Conservation (phyloP, 2,329 filamentous ascomycete genomes). For the Aspergillus novoparasiticus region DNA sequence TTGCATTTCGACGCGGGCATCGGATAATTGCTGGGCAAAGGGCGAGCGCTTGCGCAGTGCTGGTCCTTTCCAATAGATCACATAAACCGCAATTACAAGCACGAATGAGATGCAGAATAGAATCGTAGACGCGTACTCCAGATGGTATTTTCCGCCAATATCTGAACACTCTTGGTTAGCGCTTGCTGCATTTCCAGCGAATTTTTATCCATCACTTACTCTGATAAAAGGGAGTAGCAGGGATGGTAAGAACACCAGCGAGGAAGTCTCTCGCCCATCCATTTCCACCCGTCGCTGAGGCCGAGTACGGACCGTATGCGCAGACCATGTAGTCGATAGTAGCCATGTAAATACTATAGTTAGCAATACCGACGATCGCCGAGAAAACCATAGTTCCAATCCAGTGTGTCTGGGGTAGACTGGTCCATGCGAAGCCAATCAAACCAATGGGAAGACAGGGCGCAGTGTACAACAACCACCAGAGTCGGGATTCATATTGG, state of each 20-base stretch:
- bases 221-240: constrained; percentile 55
- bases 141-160: constrained; percentile 56
- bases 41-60: constrained; percentile 61
- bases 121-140: constrained; percentile 66
- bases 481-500: constrained; percentile 67
- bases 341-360: constrained; percentile 65
- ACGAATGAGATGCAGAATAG: constrained; percentile 61
- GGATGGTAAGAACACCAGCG: constrained; percentile 65
- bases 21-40: constrained; percentile 65
- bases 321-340: constrained; percentile 71
- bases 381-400: constrained; percentile 64
- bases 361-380: constrained; percentile 64
- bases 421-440: constrained; percentile 65
- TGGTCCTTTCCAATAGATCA: constrained; percentile 68
- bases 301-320: constrained; percentile 67
- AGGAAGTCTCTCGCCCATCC: constrained; percentile 67
- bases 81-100: constrained; percentile 65
- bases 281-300: constrained; percentile 68
- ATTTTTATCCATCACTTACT: constrained; percentile 33
- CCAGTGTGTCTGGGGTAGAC: constrained; percentile 60
- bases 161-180: constrained; percentile 35
- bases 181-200: not conserved
- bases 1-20: constrained; percentile 40
- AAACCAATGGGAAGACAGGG: constrained; percentile 63
- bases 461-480: constrained; percentile 62